Percentiles rank a stretch among this genome's conserved stretches.
phyloP scores from a whole-genome alignment of 179 eudicot species.

The Actinidia chinensis region DNA sequence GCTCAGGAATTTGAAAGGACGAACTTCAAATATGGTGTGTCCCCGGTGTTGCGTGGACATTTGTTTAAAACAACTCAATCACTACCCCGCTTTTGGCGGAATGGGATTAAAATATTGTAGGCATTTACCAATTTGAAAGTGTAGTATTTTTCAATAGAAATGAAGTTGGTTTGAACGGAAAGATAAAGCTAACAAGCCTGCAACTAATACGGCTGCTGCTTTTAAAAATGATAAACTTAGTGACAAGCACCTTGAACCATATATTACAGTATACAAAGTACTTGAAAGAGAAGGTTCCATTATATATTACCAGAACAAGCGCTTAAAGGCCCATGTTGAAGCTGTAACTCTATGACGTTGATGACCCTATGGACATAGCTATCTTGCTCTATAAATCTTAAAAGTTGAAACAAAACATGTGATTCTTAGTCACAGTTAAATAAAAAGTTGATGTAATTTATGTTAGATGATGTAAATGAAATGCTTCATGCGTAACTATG shows the following conservation, averaged over 20 bases:
- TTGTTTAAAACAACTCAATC: constrained; percentile 91
- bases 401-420: neutral
- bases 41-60: constrained; percentile 80
- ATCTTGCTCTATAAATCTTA: neutral
- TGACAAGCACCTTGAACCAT: constrained; percentile 3
- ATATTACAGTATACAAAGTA: too few species aligned
- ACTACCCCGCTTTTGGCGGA: constrained; percentile 74
- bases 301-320: neutral
- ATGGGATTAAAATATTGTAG: constrained; percentile 74
- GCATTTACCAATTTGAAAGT: constrained; percentile 20
- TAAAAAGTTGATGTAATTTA: neutral
- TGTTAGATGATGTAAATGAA: neutral
- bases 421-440: neutral
- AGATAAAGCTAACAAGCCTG: neutral
- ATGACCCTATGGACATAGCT: constrained; percentile 8
- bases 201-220: neutral
- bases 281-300: neutral
- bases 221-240: neutral
- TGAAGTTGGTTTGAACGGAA: neutral
- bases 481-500: neutral
- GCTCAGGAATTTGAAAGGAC: constrained; percentile 56
- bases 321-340: neutral
- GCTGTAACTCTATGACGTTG: neutral
- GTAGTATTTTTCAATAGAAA: constrained; percentile 14
- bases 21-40: constrained; percentile 71